Evolutionary conservation across 768 basidiomycete species (phyloP).

Genomic region (Hygrophorus russula): DNA sequence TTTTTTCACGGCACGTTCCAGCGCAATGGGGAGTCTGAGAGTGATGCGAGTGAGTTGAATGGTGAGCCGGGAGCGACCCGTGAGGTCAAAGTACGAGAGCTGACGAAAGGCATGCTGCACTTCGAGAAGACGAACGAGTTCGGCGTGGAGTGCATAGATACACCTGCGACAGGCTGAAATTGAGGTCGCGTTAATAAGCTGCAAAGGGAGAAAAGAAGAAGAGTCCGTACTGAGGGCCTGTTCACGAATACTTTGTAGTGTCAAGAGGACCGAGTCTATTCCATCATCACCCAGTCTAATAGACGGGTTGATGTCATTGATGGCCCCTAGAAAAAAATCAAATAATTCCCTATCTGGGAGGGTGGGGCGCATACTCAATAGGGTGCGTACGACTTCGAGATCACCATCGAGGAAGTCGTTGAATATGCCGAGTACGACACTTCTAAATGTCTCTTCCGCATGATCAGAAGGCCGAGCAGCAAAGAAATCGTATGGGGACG

Average conservation of each 20-base stretch:
- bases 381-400: slow-evolving; percentile 69
- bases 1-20: slow-evolving; percentile 58
- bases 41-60: slow-evolving; percentile 72
- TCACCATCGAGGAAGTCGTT: slow-evolving; percentile 81
- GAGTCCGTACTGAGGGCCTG: slow-evolving; percentile 53
- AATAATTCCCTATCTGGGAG: background rate
- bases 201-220: background rate
- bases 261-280: slow-evolving; percentile 62
- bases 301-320: slow-evolving; percentile 73
- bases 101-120: slow-evolving; percentile 67
- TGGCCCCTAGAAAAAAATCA: slow-evolving; percentile 35
- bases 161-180: slow-evolving; percentile 65
- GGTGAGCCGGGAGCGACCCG: slow-evolving; percentile 64
- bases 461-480: slow-evolving; percentile 37
- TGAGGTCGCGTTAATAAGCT: slow-evolving; percentile 6
- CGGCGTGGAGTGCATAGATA: slow-evolving; percentile 58
- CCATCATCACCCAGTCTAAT: slow-evolving; percentile 70
- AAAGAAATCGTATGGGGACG: slow-evolving; percentile 42
- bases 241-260: slow-evolving; percentile 61
- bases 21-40: slow-evolving; percentile 58
- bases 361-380: slow-evolving; percentile 45
- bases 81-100: slow-evolving; percentile 68
- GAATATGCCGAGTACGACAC: slow-evolving; percentile 64
- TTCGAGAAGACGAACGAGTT: slow-evolving; percentile 71
- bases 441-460: slow-evolving; percentile 72